Evolutionary conservation across 148 eudicot genomes (phyloP).

Genomic region (Persicaria maculosa): DNA sequence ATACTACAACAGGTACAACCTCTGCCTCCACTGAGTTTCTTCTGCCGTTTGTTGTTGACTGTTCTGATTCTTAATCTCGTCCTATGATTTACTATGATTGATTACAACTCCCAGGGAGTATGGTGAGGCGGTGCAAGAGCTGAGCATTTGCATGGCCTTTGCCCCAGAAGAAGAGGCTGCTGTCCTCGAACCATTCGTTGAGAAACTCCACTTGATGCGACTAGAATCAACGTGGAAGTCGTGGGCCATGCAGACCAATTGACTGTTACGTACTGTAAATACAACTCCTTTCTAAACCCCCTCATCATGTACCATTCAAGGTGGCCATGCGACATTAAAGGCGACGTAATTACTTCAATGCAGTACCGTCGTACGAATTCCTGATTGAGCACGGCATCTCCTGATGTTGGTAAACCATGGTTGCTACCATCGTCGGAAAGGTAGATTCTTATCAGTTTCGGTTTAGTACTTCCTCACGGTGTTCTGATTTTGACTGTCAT

Average conservation of each 20-base stretch:
- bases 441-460: neutral
- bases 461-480: neutral
- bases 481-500: neutral
- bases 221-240: conserved; percentile 81
- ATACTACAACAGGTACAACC: conserved; percentile 62
- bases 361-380: neutral
- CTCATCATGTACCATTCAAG: neutral
- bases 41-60: neutral
- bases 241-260: conserved; percentile 48
- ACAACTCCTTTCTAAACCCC: neutral
- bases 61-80: neutral
- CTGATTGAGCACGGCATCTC: neutral
- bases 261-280: neutral
- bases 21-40: neutral
- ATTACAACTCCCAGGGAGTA: conserved; percentile 47
- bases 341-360: neutral
- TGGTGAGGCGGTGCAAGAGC: conserved; percentile 81
- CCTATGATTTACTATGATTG: neutral
- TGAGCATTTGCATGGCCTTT: conserved; percentile 97
- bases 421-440: neutral
- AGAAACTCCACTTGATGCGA: conserved; percentile 72
- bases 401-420: neutral
- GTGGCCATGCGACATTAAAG: neutral
- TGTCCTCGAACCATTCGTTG: conserved; percentile 77
- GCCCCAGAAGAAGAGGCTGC: conserved; percentile 93